Percentiles rank a stretch among this genome's conserved stretches.
Evolutionary conservation across 2,329 filamentous ascomycete genomes (phyloP).

Genomic region (Colletotrichum neosansevieriae): DNA sequence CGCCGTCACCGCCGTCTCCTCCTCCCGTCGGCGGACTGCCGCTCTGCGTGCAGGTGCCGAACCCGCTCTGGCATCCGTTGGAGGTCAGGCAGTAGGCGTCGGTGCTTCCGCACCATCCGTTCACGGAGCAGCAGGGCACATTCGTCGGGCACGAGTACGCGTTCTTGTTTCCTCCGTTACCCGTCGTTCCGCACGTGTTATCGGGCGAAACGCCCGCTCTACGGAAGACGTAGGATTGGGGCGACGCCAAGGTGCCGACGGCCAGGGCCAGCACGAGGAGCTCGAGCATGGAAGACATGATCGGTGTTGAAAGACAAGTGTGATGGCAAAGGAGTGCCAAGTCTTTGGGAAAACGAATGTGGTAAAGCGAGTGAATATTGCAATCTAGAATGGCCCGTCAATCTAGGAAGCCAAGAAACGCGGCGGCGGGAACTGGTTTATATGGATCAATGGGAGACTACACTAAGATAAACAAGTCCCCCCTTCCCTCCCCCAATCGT

Average conservation of each 20-base stretch:
- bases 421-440: slow-evolving; percentile 17
- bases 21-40: slow-evolving; percentile 12
- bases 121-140: slow-evolving; percentile 45
- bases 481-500: neutral
- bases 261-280: slow-evolving; percentile 12
- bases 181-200: slow-evolving; percentile 30
- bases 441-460: slow-evolving; percentile 1
- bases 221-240: slow-evolving; percentile 9
- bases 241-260: slow-evolving; percentile 6
- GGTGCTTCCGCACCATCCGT: slow-evolving; percentile 53
- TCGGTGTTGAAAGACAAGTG: neutral
- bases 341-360: neutral
- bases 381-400: neutral
- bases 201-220: slow-evolving; percentile 25
- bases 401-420: slow-evolving; percentile 9
- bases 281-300: slow-evolving; percentile 12
- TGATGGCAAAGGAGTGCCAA: neutral
- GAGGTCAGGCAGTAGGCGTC: slow-evolving; percentile 51
- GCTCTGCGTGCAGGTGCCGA: slow-evolving; percentile 42
- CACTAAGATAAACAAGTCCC: no score
- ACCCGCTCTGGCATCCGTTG: slow-evolving; percentile 52
- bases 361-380: slow-evolving; percentile 2
- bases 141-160: slow-evolving; percentile 26
- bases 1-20: slow-evolving; percentile 8
- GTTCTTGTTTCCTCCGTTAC: slow-evolving; percentile 29